phyloP scores from a whole-genome alignment of 306 rosid genomes.

The Rosa lucieae region DNA sequence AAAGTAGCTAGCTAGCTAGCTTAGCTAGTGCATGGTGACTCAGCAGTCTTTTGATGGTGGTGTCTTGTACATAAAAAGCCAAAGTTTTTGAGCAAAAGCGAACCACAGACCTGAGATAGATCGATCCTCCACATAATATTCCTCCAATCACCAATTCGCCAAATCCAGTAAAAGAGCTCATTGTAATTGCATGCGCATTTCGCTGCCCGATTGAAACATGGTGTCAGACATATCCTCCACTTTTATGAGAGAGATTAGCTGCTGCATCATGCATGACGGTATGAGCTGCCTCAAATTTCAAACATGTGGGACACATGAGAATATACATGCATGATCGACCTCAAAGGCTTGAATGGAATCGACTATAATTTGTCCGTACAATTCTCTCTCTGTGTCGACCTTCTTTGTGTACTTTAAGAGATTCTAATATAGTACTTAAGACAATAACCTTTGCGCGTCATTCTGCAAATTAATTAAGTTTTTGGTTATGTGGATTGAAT shows the following conservation, averaged over 20 bases:
- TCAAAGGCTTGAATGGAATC: not conserved
- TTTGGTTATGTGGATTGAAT: not conserved
- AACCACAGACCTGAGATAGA: not conserved
- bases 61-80: conserved; percentile 1
- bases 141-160: conserved; percentile 7
- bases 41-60: not conserved
- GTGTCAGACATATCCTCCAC: conserved; percentile 6
- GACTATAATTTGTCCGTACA: not conserved
- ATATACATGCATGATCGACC: not conserved
- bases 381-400: not conserved
- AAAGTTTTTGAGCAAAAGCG: not conserved
- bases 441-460: not conserved
- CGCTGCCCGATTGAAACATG: conserved; percentile 3
- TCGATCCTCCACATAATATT: not conserved
- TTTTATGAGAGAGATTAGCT: not conserved
- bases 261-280: not conserved
- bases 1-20: not conserved
- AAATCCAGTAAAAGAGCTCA: not conserved
- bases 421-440: no score
- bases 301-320: not conserved
- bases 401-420: no score
- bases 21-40: conserved; percentile 4
- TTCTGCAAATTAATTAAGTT: not conserved
- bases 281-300: not conserved
- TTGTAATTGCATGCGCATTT: conserved; percentile 13